Evolutionary conservation across 2,329 filamentous ascomycete genomes (phyloP), one percentile per base, ranked within the genome.

Genomic region (Tolypocladium tropicale): DNA sequence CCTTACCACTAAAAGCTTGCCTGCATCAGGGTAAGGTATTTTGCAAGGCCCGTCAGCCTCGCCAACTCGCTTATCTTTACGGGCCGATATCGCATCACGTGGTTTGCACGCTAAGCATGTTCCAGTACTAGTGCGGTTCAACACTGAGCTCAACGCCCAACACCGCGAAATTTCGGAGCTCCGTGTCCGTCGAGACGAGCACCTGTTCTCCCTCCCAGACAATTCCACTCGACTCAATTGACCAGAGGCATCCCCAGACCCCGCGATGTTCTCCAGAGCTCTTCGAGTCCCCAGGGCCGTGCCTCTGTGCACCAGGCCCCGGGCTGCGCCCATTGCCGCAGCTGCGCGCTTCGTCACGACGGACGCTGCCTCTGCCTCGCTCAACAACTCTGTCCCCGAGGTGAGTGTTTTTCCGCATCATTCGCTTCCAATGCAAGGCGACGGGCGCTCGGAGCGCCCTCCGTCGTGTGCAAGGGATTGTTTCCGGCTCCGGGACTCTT

Each of bases 291-390:
- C 81, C 68, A 79, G 82, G 71, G 79, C 81, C 67, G 78, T 69
- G 64, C 80, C 84, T 68, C 71, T 87, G 73, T 77, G 78, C 69
- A 69, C 74, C 66, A 72, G 74, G 61, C 71, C 72, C 61, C 71
- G 74, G 55, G 68, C 72, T 57, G 41, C 56, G 46, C 69, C 78
- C 58, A 67, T 74, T 57, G 74, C 74, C 61, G 71, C 73, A 61
- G 76, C 79, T 64, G 78, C 84, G 71, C 84, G 93, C 72, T 83
- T 83, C 65, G 94, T 99, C 69, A 99, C 94, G 65, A 97, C 94
- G 64, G 88, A 97, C 76, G 94, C 94, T 63, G 94, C 94, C 64
- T 93, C 89, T 68, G 86, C 91, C 67, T 90, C 95, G 74, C 86
- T 91, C 67, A 90, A 93, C 73, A 89, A 89, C 79, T 79, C 84